phyloP scores from a whole-genome alignment of 768 basidiomycete species.

The Russula sp. region DNA sequence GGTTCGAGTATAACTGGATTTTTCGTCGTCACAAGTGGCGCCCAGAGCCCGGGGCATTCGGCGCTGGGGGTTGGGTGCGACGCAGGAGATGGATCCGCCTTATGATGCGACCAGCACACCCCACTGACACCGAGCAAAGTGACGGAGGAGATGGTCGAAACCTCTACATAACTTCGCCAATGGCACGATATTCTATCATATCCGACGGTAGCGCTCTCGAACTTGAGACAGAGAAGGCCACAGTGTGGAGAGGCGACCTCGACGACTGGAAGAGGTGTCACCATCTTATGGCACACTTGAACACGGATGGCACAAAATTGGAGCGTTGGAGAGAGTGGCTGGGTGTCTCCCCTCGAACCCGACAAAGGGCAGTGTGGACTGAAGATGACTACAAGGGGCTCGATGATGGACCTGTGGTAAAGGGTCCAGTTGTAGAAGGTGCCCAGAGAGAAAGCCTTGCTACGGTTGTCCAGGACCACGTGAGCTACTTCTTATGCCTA shows the following conservation, averaged over 20 bases:
- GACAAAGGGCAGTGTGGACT: conserved; percentile 38
- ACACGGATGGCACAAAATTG: conserved; percentile 63
- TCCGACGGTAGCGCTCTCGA: not conserved
- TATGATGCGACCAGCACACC: conserved; percentile 61
- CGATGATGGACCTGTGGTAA: not conserved
- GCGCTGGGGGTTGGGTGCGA: conserved; percentile 67
- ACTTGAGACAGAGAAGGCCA: conserved; percentile 7
- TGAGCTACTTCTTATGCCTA: conserved; percentile 30
- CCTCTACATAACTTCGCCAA: not conserved
- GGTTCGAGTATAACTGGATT: conserved; percentile 80
- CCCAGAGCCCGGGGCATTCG: conserved; percentile 48
- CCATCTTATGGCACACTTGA: conserved; percentile 43
- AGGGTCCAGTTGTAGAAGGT: not conserved
- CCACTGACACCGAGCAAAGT: not conserved
- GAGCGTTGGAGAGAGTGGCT: conserved; percentile 76
- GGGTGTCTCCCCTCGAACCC: conserved; percentile 30
- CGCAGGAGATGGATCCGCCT: conserved; percentile 77
- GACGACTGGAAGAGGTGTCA: conserved; percentile 57
- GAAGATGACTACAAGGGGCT: conserved; percentile 33
- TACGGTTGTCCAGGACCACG: conserved; percentile 50
- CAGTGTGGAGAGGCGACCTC: conserved; percentile 49
- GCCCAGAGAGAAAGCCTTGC: conserved; percentile 35
- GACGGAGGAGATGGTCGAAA: not conserved
- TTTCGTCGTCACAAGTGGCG: conserved; percentile 66
- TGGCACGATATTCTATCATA: not conserved